Conservation (phyloP, 306 rosid genomes). For the Spatholobus suberectus region DNA sequence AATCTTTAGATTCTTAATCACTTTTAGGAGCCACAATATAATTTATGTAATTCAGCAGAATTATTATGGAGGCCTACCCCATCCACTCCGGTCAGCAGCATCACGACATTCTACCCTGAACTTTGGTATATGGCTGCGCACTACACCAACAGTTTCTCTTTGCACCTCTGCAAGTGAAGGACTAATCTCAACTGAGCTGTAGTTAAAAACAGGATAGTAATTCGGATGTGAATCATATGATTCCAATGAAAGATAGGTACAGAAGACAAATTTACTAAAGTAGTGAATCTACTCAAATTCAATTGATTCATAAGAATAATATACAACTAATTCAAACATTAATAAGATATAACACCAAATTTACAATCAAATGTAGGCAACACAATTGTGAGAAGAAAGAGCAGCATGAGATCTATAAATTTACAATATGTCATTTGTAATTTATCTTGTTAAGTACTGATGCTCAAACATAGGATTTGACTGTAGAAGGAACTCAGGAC, state of each 20-base stretch:
- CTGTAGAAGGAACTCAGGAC: neutral
- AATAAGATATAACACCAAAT: neutral
- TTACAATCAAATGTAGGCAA: neutral
- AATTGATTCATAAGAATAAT: slow-evolving; percentile 4
- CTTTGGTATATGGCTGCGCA: slow-evolving; percentile 81
- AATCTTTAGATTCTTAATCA: slow-evolving; percentile 7
- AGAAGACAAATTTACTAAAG: slow-evolving; percentile 3
- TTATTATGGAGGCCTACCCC: slow-evolving; percentile 69
- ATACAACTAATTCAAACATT: slow-evolving; percentile 22
- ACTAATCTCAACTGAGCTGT: slow-evolving; percentile 97
- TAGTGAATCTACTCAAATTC: slow-evolving; percentile 21
- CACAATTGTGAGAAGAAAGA: neutral
- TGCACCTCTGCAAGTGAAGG: slow-evolving; percentile 88
- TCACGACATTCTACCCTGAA: slow-evolving; percentile 88
- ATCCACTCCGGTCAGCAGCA: slow-evolving; percentile 83
- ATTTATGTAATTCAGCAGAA: neutral
- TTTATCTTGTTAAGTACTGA: neutral
- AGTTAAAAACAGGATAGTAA: slow-evolving; percentile 44
- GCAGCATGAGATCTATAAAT: slow-evolving; percentile 15
- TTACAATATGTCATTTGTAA: neutral
- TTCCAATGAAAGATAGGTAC: neutral
- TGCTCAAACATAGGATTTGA: slow-evolving; percentile 7
- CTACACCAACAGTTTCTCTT: slow-evolving; percentile 80
- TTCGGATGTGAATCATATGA: neutral
- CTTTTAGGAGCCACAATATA: neutral